Evolutionary conservation across 2,329 filamentous ascomycete genomes (phyloP), one percentile per base, ranked within the genome.

Genomic region (Chalara sp.): DNA sequence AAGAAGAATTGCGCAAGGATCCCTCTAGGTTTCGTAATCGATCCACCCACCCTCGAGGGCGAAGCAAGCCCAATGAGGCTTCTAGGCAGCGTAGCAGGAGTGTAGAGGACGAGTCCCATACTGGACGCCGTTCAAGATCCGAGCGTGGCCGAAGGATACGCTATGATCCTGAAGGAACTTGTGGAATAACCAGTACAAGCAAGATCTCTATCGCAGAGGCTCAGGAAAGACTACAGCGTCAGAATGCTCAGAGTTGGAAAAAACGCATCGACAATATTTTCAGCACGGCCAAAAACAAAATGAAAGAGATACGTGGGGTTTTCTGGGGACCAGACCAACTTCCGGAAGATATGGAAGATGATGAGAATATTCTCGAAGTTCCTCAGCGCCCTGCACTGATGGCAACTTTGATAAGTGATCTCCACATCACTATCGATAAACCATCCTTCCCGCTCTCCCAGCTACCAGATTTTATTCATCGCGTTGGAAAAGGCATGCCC

Each of bases 401-500:
- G 82, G 80, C 85, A 3, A 77, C 88, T 5, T 72, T 89, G 42
- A 83, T 97, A 58, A 89, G 84, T 53, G 92, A 99, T 65, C 73
- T 99, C 32, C 86, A 92, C 56, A 76, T 99, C 50, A 75, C 83
- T 32, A 76, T 99, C 53, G 93, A 97, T 68, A 96, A 96, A 66
- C 93, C 93, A 1, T 92, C 88, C 0, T 99, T 99, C 65, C 86
- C 90, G 0, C 73, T 95, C 53, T 76, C 81, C 3, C 84, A 96
- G 10, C 81, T 92, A 49, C 87, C 92, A 0, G 80, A 86, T 12
- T 99, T 95, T 65, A 73, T 99, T 30, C 80, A 96, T 64, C 81
- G 82, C 45, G 84, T 97, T 52, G 93, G 93, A n/a, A 99, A 99
- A 70, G 93, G 93, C 1, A 95, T 99, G 82, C 93, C 93, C 1